A percentile compares a stretch with the other conserved stretches of the same genome.
These are phyloP conservation scores for Straminergon stramineum DNA, from an alignment of 225 moss, liverwort and hornwort species.

Conservation along the genomic window DNA sequence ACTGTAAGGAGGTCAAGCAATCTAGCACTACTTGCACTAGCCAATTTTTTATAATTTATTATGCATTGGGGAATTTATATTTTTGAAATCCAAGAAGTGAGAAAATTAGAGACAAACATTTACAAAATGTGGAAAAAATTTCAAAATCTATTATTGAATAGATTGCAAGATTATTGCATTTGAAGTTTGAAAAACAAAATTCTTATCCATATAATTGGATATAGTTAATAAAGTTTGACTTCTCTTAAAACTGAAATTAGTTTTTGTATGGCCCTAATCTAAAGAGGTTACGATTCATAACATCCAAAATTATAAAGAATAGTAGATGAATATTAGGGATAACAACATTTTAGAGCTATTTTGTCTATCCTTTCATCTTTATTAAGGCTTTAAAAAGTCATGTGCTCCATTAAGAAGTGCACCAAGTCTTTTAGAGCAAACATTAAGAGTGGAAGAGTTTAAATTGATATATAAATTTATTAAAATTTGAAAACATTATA, in stretches of 20 bases:
- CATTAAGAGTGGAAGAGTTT: background rate
- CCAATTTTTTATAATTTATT: background rate
- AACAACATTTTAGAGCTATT: background rate
- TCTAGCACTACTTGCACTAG: background rate
- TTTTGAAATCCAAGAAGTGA: no score
- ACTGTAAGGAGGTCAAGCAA: background rate
- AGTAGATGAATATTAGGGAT: rapidly evolving
- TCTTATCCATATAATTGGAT: background rate
- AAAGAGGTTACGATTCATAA: rapidly evolving
- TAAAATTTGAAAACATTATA: background rate
- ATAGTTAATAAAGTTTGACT: background rate
- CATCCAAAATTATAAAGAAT: rapidly evolving
- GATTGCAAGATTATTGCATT: background rate
- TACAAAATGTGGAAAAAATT: background rate
- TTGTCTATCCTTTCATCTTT: no score
- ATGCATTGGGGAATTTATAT: rapidly evolving
- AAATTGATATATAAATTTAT: no score
- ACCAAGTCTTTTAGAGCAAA: background rate
- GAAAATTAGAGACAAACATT: background rate
- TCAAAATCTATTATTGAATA: background rate
- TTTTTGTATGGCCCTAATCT: rapidly evolving
- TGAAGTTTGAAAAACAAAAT: background rate
- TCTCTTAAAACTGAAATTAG: background rate
- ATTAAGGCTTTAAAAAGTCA: background rate
- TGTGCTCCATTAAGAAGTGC: rapidly evolving